Evolutionary conservation across 345 rosid species (phyloP), one percentile per base, ranked within the genome.

Genomic region (Melaleuca quinquenervia): DNA sequence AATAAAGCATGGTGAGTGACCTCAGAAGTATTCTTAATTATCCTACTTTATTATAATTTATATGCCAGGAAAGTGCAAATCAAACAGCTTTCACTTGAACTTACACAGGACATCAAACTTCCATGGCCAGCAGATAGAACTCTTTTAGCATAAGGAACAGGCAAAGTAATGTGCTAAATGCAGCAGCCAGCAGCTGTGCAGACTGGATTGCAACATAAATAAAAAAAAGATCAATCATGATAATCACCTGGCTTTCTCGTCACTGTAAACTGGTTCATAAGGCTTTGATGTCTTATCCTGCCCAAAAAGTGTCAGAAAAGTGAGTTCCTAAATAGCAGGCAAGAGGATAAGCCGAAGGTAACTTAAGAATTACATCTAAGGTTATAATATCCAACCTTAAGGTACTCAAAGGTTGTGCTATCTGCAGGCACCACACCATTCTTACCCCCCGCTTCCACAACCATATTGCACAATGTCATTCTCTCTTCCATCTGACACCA

Each of bases 391-490:
- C 88, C 87, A 70, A 96, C 99, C 98, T 96, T 96, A 84, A 97
- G 95, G 87, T 97, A 97, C 90, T 95, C 91, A 85, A 93, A 94
- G 84, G 99, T 97, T 8, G 96, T 97, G 89, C 91, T 89, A 90
- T 97, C 99, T 87, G 99, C 96, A 26, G 99, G 98, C 84, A 97
- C 91, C 74, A 97, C 94, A 80, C 99, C 99, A 85, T 97, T 97
- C 93, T 96, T 97, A 54, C 98, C 99, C 86, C 99, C 98, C 87
- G 99, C 99, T 93, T 97, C 99, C 56, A 97, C 89, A 80, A 95
- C 99, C 99, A 97, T 97, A 89, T 95, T 96, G 93, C 99, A 97
- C 24, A 97, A 86, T 11, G 99, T 96, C 99, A 97, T 97, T 70
- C 98, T 91, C 86, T 97, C 99, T 95, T 97, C 99, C 99, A 97